Percentiles rank a stretch among this genome's conserved stretches.
Conservation (phyloP, 2,329 filamentous ascomycete species). For the Penicillium sp. region DNA sequence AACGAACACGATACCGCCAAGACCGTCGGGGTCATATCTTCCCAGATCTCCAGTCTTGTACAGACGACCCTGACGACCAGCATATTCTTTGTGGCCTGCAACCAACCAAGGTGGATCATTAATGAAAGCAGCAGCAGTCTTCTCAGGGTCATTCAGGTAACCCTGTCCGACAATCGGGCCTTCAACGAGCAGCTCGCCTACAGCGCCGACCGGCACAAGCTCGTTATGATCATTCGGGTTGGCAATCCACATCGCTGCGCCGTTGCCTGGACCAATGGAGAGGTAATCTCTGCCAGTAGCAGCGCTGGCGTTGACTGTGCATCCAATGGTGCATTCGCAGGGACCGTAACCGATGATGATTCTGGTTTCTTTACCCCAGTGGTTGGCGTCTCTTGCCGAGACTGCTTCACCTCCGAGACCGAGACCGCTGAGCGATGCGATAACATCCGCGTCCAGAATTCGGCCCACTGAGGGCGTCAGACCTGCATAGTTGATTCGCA, state of each 20-base stretch:
- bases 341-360: constrained; percentile 48
- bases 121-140: constrained; percentile 39
- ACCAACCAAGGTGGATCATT: constrained; percentile 40
- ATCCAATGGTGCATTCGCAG: constrained; percentile 45
- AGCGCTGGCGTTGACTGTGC: constrained; percentile 39
- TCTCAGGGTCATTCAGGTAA: constrained; percentile 44
- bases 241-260: constrained; percentile 41
- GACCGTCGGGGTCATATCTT: constrained; percentile 38
- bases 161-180: constrained; percentile 49
- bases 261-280: constrained; percentile 40
- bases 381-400: constrained; percentile 40
- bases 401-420: constrained; percentile 48
- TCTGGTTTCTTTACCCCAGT: constrained; percentile 43
- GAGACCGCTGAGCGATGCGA: constrained; percentile 42
- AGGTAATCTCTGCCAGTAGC: constrained; percentile 36
- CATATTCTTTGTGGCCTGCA: constrained; percentile 22
- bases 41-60: constrained; percentile 45
- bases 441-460: constrained; percentile 43
- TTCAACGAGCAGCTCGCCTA: constrained; percentile 50
- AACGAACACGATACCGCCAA: constrained; percentile 38
- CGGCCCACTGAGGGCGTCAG: constrained; percentile 61
- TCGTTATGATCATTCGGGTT: constrained; percentile 38
- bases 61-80: constrained; percentile 33
- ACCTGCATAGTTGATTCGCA: constrained; percentile 55
- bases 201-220: constrained; percentile 44